phyloP scores from a whole-genome alignment of 257 asterid genomes.

The Handroanthus guayacan region DNA sequence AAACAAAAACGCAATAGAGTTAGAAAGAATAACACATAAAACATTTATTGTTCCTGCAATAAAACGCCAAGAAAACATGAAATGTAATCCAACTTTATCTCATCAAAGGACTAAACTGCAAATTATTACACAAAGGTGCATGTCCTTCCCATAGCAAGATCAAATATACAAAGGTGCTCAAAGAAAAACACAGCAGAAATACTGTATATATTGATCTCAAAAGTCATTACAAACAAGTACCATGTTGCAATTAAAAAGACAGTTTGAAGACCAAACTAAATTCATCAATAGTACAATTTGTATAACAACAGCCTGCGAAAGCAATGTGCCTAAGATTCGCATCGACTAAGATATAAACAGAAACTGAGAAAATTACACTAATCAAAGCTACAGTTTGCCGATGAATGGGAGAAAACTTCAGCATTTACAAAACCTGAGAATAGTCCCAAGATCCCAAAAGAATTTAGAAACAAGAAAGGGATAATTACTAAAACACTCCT shows the following conservation, averaged over 20 bases:
- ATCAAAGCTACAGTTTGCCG: no score
- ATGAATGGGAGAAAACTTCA: background rate
- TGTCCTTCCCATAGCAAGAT: background rate
- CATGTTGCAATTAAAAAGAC: background rate
- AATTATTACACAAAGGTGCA: background rate
- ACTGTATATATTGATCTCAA: background rate
- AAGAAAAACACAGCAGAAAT: background rate
- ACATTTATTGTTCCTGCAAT: background rate
- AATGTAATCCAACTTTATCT: background rate
- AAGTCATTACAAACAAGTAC: background rate
- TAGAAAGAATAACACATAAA: background rate
- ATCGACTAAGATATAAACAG: background rate
- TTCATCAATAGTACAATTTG: background rate
- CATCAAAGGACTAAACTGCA: background rate
- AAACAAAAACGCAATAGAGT: background rate
- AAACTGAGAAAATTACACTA: no score
- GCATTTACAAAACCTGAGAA: constrained; percentile 42
- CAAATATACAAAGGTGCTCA: background rate
- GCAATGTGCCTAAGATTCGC: background rate
- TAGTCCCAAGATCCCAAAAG: constrained; percentile 34
- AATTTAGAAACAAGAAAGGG: constrained; percentile 34
- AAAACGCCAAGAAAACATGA: background rate
- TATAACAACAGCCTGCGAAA: background rate
- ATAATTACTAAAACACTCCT: no score
- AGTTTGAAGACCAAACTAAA: background rate